Percentiles rank a stretch among this genome's conserved stretches.
phyloP scores from a whole-genome alignment of 495 filamentous ascomycete genomes.

The Neurospora sp. region DNA sequence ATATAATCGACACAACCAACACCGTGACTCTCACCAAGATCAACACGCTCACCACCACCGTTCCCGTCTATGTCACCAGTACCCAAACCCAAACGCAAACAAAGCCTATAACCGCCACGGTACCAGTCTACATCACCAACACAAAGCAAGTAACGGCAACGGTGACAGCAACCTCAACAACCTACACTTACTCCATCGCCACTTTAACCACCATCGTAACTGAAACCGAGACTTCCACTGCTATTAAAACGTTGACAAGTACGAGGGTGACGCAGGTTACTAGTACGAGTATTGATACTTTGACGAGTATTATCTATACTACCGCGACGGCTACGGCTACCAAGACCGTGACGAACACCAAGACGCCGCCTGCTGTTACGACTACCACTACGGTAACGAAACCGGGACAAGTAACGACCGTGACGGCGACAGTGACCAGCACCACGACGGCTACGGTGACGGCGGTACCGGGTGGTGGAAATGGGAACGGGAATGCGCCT shows the following conservation, averaged over 20 bases:
- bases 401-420: background rate
- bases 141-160: background rate
- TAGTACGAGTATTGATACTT: background rate
- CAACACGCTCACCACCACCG: slow-evolving; percentile 1
- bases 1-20: slow-evolving; percentile 3
- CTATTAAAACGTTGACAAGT: background rate
- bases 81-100: background rate
- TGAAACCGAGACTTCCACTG: background rate
- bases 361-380: background rate
- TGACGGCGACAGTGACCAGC: no score
- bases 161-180: background rate
- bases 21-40: slow-evolving; percentile 8
- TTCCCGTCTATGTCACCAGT: background rate
- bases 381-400: background rate
- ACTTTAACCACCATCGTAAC: background rate
- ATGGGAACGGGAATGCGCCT: background rate
- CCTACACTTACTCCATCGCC: background rate
- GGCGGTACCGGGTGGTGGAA: background rate
- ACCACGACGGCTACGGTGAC: background rate
- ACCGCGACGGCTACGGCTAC: background rate
- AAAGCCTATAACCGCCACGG: background rate
- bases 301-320: background rate
- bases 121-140: background rate
- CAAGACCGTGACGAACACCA: background rate
- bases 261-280: background rate